Evolutionary conservation across 495 filamentous ascomycete species (phyloP).

Genomic region (Penicillium canariense): DNA sequence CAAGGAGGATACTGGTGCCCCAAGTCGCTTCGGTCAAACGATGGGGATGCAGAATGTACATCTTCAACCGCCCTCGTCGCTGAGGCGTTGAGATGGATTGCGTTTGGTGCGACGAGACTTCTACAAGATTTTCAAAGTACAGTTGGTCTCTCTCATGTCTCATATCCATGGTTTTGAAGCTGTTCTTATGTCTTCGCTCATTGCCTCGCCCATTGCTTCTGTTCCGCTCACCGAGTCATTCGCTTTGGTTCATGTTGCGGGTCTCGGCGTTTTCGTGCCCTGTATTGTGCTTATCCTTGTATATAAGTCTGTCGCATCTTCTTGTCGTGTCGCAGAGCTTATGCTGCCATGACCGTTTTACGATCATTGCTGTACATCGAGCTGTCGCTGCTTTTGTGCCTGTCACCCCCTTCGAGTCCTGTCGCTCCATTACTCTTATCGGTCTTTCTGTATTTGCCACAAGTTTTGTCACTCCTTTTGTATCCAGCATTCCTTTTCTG

Average conservation of each 20-base stretch:
- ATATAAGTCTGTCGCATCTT: neutral
- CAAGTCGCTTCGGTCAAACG: conserved; percentile 24
- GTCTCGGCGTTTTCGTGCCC: neutral
- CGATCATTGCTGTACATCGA: neutral
- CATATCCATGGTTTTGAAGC: neutral
- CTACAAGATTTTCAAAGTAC: neutral
- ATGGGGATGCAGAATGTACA: conserved; percentile 17
- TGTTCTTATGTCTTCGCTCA: neutral
- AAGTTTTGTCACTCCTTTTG: neutral
- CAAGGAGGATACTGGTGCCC: conserved; percentile 6
- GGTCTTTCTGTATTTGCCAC: neutral
- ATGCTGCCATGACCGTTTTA: neutral
- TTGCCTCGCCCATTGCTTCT: neutral
- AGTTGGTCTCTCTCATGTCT: neutral
- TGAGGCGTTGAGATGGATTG: neutral
- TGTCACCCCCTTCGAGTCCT: neutral
- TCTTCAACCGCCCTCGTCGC: neutral
- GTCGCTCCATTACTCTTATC: neutral
- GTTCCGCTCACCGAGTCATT: neutral
- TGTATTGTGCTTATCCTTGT: neutral
- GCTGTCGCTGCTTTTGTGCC: neutral
- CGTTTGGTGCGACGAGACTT: neutral
- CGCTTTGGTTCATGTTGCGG: neutral
- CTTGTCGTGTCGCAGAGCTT: neutral
- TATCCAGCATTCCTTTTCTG: neutral